Evolutionary conservation across 73 alveolate genomes (phyloP).

Genomic region (Paramecium primaurelia): DNA sequence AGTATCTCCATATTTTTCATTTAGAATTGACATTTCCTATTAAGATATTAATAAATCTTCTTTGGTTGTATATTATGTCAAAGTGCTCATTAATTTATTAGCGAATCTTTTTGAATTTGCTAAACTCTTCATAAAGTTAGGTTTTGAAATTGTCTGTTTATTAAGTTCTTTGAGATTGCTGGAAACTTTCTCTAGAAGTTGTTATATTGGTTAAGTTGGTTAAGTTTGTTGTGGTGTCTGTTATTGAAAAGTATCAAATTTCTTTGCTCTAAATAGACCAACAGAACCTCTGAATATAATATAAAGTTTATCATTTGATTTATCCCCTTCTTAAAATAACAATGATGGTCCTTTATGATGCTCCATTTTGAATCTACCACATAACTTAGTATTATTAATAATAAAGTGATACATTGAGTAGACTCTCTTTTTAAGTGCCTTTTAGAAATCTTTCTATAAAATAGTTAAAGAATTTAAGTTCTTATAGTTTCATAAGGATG

Average conservation of each 20-base stretch:
- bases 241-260: not conserved
- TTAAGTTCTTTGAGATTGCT: not conserved
- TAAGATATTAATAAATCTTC: not conserved
- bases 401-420: not conserved
- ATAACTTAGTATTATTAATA: not conserved
- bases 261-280: conserved; percentile 21
- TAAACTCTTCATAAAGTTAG: conserved; percentile 17
- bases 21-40: not conserved
- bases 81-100: not conserved
- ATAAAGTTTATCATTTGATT: conserved; percentile 36
- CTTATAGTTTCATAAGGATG: not conserved
- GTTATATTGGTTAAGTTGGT: not conserved
- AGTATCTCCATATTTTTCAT: conserved; percentile 17
- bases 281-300: conserved; percentile 8
- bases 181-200: not conserved
- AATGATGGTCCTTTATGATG: not conserved
- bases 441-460: not conserved
- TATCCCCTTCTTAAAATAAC: conserved; percentile 1
- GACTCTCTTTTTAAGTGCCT: not conserved
- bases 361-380: conserved; percentile 37
- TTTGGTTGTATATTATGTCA: not conserved
- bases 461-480: conserved; percentile 4
- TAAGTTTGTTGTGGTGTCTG: not conserved
- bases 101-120: conserved; percentile 22
- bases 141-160: not conserved